Percentiles rank a stretch among this genome's conserved stretches.
Evolutionary conservation across 1,139 yeast species (phyloP).

Genomic region (Yamadazyma sp.): DNA sequence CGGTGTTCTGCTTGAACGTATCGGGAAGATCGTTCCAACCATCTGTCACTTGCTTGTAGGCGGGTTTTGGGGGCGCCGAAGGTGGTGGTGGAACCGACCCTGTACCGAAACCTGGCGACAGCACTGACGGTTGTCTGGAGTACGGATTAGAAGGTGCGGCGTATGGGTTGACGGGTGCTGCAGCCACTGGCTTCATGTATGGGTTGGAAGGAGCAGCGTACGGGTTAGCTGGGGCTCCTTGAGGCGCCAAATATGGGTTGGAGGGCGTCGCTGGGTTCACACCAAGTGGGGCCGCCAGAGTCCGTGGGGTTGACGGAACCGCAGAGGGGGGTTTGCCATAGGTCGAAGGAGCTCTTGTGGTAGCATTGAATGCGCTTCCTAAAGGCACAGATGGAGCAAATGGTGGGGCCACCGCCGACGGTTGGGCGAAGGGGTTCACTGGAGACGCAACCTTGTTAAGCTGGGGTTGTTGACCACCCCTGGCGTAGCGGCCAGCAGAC

Average conservation of each 20-base stretch:
- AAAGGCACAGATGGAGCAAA: slow-evolving; percentile 10
- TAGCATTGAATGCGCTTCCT: not conserved
- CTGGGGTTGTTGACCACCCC: slow-evolving; percentile 4
- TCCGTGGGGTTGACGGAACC: slow-evolving; percentile 7
- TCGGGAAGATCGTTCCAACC: slow-evolving; percentile 96
- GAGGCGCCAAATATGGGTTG: slow-evolving; percentile 1
- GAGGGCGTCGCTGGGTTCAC: slow-evolving; percentile 1
- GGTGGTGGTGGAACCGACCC: slow-evolving; percentile 7
- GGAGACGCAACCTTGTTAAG: slow-evolving; percentile 10
- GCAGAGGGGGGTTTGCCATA: not conserved
- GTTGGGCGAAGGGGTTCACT: not conserved
- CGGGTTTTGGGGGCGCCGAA: slow-evolving; percentile 36
- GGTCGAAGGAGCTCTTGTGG: not conserved
- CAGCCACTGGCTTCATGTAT: not conserved
- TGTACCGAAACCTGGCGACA: slow-evolving; percentile 12
- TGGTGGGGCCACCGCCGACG: slow-evolving; percentile 3
- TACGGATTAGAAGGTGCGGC: slow-evolving; percentile 15
- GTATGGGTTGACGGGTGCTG: not conserved
- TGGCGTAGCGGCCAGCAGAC: too few species aligned
- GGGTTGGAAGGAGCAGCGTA: slow-evolving; percentile 11
- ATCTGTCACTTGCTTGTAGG: slow-evolving; percentile 60
- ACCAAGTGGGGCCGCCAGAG: slow-evolving; percentile 4
- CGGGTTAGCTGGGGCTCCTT: slow-evolving; percentile 16
- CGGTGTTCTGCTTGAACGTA: slow-evolving; percentile 51
- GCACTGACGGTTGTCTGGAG: slow-evolving; percentile 10